A percentile compares a stretch with the other conserved stretches of the same genome.
Evolutionary conservation across 768 basidiomycete genomes (phyloP).

Genomic region (Stropharia rugosoannulata): DNA sequence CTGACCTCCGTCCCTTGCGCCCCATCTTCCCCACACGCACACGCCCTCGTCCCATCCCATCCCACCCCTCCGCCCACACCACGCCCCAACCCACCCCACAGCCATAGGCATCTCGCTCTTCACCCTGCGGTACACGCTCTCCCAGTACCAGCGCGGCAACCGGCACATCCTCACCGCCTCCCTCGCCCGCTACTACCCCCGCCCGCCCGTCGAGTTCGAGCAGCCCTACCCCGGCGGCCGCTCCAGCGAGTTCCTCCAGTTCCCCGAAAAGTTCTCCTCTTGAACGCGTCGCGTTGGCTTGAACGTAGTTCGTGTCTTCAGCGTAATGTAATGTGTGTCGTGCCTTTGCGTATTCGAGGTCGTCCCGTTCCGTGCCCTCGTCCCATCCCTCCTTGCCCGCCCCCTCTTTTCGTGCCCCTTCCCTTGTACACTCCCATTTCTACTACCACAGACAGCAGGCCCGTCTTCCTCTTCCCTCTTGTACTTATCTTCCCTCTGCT

Average conservation of each 20-base stretch:
- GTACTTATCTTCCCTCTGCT: too few species aligned
- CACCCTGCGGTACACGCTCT: slow-evolving; percentile 43
- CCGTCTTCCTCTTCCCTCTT: too few species aligned
- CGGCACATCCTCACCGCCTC: slow-evolving; percentile 52
- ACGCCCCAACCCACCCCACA: neutral
- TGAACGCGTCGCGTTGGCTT: neutral
- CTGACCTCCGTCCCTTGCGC: too few species aligned
- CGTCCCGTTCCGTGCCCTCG: too few species aligned
- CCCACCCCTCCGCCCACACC: neutral
- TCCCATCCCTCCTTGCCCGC: too few species aligned
- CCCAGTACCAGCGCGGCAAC: slow-evolving; percentile 42
- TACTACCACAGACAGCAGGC: too few species aligned
- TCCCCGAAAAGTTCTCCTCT: slow-evolving; percentile 27
- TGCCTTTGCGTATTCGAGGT: too few species aligned
- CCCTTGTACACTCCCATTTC: too few species aligned
- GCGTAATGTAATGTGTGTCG: too few species aligned
- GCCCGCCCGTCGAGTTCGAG: slow-evolving; percentile 11
- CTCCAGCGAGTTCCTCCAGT: slow-evolving; percentile 35
- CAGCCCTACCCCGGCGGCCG: neutral
- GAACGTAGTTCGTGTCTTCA: too few species aligned
- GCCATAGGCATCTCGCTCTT: slow-evolving; percentile 33
- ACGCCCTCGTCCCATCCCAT: neutral
- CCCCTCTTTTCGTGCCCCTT: too few species aligned
- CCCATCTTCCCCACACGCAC: too few species aligned
- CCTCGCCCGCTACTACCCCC: slow-evolving; percentile 48